Evolutionary conservation across 2,329 filamentous ascomycete genomes (phyloP).

Genomic region (Meredithiella fracta): DNA sequence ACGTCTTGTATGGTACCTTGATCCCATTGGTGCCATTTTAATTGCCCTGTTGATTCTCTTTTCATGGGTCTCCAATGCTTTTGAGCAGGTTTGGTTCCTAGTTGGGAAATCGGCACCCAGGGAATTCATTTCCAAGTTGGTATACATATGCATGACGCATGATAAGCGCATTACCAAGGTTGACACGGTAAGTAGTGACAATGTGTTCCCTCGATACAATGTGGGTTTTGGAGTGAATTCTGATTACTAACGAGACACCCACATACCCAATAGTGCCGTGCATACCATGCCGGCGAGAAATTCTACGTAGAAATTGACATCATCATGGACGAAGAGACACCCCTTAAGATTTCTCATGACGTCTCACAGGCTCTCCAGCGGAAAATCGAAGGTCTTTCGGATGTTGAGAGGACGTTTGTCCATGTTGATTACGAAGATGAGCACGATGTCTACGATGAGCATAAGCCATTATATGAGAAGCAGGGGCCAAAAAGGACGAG

Average conservation of each 20-base stretch:
- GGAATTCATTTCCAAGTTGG: constrained; percentile 38
- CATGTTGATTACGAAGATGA: constrained; percentile 30
- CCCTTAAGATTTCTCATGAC: constrained; percentile 41
- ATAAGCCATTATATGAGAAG: constrained; percentile 27
- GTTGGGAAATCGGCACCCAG: constrained; percentile 45
- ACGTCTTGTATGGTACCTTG: constrained; percentile 41
- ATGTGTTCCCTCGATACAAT: neutral
- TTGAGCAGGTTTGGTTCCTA: constrained; percentile 44
- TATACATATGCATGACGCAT: constrained; percentile 39
- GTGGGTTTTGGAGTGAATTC: constrained; percentile 9
- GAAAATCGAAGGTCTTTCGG: constrained; percentile 34
- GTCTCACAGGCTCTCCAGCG: constrained; percentile 42
- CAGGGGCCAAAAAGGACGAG: neutral
- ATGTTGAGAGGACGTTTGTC: constrained; percentile 30
- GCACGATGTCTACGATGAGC: constrained; percentile 26
- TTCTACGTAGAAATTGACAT: constrained; percentile 48
- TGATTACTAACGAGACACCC: neutral
- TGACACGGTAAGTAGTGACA: constrained; percentile 33
- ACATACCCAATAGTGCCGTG: constrained; percentile 34
- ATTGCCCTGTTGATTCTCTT: constrained; percentile 45
- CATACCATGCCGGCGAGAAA: constrained; percentile 44
- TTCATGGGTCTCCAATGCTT: constrained; percentile 44
- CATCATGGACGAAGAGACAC: constrained; percentile 38
- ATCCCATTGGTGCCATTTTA: constrained; percentile 42
- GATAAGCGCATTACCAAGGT: constrained; percentile 38